phyloP scores from a whole-genome alignment of 2,329 filamentous ascomycete species.

The Pezicula carpinea region DNA sequence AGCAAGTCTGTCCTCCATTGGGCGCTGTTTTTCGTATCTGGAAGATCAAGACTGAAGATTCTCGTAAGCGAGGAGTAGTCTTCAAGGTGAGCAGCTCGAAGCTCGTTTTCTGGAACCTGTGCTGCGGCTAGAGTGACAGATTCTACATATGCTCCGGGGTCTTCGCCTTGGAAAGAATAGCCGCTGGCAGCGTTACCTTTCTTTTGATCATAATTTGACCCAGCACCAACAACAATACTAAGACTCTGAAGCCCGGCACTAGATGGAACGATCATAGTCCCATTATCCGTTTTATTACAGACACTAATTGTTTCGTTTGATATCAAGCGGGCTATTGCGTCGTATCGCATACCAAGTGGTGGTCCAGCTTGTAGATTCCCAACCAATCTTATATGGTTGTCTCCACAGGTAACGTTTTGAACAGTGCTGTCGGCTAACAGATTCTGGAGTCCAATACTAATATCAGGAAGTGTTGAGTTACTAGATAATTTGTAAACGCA shows the following conservation, averaged over 20 bases:
- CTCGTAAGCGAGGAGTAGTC: conserved; percentile 37
- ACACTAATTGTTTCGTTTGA: conserved; percentile 10
- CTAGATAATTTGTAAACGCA: conserved; percentile 25
- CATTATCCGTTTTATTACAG: conserved; percentile 16
- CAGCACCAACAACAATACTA: conserved; percentile 38
- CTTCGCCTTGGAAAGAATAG: conserved; percentile 44
- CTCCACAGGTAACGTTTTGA: conserved; percentile 29
- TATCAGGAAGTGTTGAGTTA: conserved; percentile 30
- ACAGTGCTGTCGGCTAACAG: conserved; percentile 26
- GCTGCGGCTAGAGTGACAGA: conserved; percentile 29
- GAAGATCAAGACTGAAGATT: conserved; percentile 39
- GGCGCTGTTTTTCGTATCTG: conserved; percentile 38
- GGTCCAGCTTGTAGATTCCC: conserved; percentile 35
- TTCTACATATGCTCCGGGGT: conserved; percentile 37
- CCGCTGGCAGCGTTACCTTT: conserved; percentile 38
- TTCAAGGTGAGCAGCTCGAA: conserved; percentile 33
- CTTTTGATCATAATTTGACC: conserved; percentile 45
- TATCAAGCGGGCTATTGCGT: conserved; percentile 31
- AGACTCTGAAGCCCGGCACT: conserved; percentile 19
- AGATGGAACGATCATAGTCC: conserved; percentile 27
- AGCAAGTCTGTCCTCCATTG: conserved; percentile 34
- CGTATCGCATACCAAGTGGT: conserved; percentile 40
- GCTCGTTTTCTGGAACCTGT: conserved; percentile 24
- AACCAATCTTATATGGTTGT: conserved; percentile 27
- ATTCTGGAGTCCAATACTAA: conserved; percentile 40